Evolutionary conservation across 179 eudicot genomes (phyloP), one percentile per base, ranked within the genome.

Genomic region (Beta corolliflora): DNA sequence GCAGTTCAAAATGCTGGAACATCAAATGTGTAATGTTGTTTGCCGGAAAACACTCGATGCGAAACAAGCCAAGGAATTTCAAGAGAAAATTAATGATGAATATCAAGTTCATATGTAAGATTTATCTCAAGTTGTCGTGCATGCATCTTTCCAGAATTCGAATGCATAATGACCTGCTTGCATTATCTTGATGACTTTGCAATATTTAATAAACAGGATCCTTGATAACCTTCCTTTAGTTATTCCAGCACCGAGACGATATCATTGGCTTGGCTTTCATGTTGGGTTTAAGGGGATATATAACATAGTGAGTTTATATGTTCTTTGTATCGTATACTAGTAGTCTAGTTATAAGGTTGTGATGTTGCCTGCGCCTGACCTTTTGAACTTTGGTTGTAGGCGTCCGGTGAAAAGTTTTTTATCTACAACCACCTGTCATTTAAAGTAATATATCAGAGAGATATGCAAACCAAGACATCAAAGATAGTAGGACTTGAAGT

Each of bases 181-280:
- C 45, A 29, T 61, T 45, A 12, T 68, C 75, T 5, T 81, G 67
- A 81, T 66, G 77, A 16, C 54, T 70, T 41, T 54, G 75, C 21
- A 21, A 76, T 71, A n/a, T 21, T 56, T 64, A 64, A 52, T 65
- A 15, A 21, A 74, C 87, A 93, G 97, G 97, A 93, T 93, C 84
- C 86, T 93, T 77, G 97, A 91, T 83, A 91, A 93, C 81, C 97
- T 93, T 76, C 95, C 97, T 58, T 72, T 91, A 77, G 97, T 93
- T 79, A 91, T 91, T 84, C 91, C 92, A 11, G 88, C 90, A 46
- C 86, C 78, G 75, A 84, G 93, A 81, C 75, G 83, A 19, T 89
- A 87, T 66, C 92, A 86, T 81, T 91, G 89, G 87, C 92, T 87
- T 65, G 97, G 97, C 41, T 90, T 77, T 81, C 87, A 87, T 84